Evolutionary conservation across 129 eudicot genomes (phyloP).

Genomic region (Sambucus nigra): DNA sequence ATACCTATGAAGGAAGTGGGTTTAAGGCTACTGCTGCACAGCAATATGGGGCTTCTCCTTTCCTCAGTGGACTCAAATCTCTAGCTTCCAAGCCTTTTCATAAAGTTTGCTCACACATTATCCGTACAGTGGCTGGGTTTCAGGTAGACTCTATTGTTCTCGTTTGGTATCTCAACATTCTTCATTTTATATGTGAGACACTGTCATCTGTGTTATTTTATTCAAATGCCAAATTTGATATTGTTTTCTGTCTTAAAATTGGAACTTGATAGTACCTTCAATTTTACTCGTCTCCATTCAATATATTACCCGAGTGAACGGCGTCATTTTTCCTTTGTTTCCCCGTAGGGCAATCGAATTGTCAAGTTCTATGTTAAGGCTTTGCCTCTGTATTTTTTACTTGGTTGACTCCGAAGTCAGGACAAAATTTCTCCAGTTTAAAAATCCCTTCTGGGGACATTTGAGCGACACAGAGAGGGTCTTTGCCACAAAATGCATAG

Average conservation of each 20-base stretch:
- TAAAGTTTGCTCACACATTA: slow-evolving; percentile 91
- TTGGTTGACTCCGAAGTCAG: too few species aligned
- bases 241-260: too few species aligned
- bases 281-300: too few species aligned
- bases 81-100: slow-evolving; percentile 91
- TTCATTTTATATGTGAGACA: neutral
- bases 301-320: neutral
- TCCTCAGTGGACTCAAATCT: slow-evolving; percentile 81
- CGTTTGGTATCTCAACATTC: neutral
- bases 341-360: neutral
- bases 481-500: too few species aligned
- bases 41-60: slow-evolving; percentile 95
- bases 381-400: too few species aligned
- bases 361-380: neutral
- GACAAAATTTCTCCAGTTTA: too few species aligned
- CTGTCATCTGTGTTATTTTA: neutral
- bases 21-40: slow-evolving; percentile 98
- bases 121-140: slow-evolving; percentile 91
- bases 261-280: too few species aligned
- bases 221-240: too few species aligned
- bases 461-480: too few species aligned
- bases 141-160: slow-evolving; percentile 34
- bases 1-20: slow-evolving; percentile 97
- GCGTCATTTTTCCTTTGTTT: neutral
- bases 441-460: too few species aligned